Evolutionary conservation across 1,284 basidiomycete genomes (phyloP).

Genomic region (Peniophora sp.): DNA sequence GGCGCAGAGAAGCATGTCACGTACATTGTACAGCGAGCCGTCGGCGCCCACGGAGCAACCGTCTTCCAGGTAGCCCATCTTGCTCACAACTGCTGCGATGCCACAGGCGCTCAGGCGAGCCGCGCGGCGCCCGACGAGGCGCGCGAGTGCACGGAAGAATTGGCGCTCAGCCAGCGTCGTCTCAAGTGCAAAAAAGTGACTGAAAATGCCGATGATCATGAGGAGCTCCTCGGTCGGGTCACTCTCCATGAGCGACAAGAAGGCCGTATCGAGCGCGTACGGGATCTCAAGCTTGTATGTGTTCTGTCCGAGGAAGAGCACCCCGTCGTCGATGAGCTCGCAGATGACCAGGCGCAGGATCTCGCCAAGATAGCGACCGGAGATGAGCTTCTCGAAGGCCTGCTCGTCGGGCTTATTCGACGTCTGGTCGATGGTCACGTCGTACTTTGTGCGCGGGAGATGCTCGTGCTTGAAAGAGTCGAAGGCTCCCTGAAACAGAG

Average conservation of each 20-base stretch:
- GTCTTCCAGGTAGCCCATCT: conserved; percentile 86
- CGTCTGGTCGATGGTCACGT: conserved; percentile 84
- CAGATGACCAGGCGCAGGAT: conserved; percentile 90
- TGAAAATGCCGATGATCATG: conserved; percentile 94
- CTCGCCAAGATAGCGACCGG: conserved; percentile 95
- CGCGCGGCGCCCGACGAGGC: conserved; percentile 84
- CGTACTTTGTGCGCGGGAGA: conserved; percentile 91
- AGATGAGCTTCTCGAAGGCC: conserved; percentile 96
- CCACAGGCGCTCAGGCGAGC: conserved; percentile 88
- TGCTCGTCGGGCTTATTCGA: conserved; percentile 98
- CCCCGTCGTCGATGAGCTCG: conserved; percentile 95
- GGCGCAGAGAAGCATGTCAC: conserved; percentile 18
- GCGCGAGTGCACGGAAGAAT: conserved; percentile 90
- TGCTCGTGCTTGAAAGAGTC: conserved; percentile 96
- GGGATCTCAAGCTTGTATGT: conserved; percentile 95
- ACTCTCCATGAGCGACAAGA: conserved; percentile 86
- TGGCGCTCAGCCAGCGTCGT: conserved; percentile 91
- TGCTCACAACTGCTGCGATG: conserved; percentile 89
- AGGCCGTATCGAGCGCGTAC: conserved; percentile 93
- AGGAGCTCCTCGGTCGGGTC: conserved; percentile 97
- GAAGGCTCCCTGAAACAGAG: conserved; percentile 74
- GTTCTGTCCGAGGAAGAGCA: conserved; percentile 95
- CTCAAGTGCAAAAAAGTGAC: conserved; percentile 91
- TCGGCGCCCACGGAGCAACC: conserved; percentile 89
- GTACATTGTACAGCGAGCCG: conserved; percentile 86